Conservation (phyloP, 2,329 filamentous ascomycete species). For the Lasiodiplodia sp. region DNA sequence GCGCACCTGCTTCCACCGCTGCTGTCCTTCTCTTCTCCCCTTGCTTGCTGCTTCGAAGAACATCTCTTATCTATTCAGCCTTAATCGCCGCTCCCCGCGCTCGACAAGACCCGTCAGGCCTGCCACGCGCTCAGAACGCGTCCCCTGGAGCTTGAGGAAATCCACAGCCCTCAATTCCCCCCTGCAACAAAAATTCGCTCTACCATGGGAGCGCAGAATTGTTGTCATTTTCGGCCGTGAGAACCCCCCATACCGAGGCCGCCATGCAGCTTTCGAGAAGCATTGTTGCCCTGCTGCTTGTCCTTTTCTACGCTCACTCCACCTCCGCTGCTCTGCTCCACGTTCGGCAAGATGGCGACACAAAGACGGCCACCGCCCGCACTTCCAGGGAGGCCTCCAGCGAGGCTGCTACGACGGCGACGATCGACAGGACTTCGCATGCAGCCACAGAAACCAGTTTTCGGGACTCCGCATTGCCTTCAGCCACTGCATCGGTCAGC, state of each 20-base stretch:
- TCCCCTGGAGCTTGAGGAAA: slow-evolving; percentile 10
- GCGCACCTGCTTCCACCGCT: slow-evolving; percentile 36
- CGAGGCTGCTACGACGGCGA: slow-evolving; percentile 3
- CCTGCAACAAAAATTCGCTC: not conserved
- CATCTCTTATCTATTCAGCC: slow-evolving; percentile 17
- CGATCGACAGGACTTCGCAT: not conserved
- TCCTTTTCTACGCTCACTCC: slow-evolving; percentile 5
- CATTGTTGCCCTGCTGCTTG: slow-evolving; percentile 19
- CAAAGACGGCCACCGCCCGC: not conserved
- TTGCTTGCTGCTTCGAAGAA: slow-evolving; percentile 37
- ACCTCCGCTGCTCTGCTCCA: slow-evolving; percentile 6
- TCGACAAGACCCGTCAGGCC: not conserved
- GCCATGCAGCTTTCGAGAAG: slow-evolving; percentile 19
- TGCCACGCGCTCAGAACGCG: slow-evolving; percentile 12
- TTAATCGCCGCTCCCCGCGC: slow-evolving; percentile 5
- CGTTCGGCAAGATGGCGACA: slow-evolving; percentile 3
- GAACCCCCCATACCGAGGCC: slow-evolving; percentile 17
- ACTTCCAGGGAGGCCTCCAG: not conserved
- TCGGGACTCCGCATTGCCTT: slow-evolving; percentile 18
- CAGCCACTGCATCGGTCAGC: slow-evolving; percentile 12
- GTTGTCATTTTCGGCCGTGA: slow-evolving; percentile 8
- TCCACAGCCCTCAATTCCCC: not conserved
- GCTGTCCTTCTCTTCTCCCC: slow-evolving; percentile 38
- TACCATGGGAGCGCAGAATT: slow-evolving; percentile 17
- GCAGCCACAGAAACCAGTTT: slow-evolving; percentile 7